A percentile compares a stretch with the other conserved stretches of the same genome.
These are phyloP conservation scores for Candida pseudoviswanathii DNA, from an alignment of 1,139 yeast genomes.

Conservation along the genomic window DNA sequence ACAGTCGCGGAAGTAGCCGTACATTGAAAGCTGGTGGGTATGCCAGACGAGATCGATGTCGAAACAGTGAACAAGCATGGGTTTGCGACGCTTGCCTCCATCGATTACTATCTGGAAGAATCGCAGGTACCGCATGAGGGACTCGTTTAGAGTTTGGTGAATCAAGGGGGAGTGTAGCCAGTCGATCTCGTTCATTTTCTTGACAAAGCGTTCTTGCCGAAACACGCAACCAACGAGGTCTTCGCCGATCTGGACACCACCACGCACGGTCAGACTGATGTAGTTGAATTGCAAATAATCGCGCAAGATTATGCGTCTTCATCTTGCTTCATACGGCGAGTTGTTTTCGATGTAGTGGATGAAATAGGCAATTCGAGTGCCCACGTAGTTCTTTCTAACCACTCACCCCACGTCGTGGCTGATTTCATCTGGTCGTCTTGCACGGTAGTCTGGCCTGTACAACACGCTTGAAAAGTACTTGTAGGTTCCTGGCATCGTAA, in stretches of 20 bases:
- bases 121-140: not conserved
- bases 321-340: not conserved
- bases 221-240: conserved; percentile 34
- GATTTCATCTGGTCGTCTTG: not conserved
- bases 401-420: too few relatives aligned
- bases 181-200: conserved; percentile 30
- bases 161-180: conserved; percentile 29
- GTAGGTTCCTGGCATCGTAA: conserved; percentile 18
- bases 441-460: too few relatives aligned
- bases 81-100: not conserved
- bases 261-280: conserved; percentile 21
- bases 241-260: conserved; percentile 21
- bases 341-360: not conserved
- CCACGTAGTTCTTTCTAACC: too few relatives aligned
- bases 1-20: conserved; percentile 25
- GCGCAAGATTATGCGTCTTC: conserved; percentile 14
- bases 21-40: conserved; percentile 35
- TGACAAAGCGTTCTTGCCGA: conserved; percentile 32
- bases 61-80: conserved; percentile 34
- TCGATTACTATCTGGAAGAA: not conserved
- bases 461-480: conserved; percentile 9
- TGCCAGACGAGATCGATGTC: conserved; percentile 45
- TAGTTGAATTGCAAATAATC: conserved; percentile 22
- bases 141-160: conserved; percentile 17
- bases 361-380: not conserved